Percentiles rank a stretch among this genome's conserved stretches.
Evolutionary conservation across 306 rosid genomes (phyloP).

Genomic region (Prinsepia uniflora): DNA sequence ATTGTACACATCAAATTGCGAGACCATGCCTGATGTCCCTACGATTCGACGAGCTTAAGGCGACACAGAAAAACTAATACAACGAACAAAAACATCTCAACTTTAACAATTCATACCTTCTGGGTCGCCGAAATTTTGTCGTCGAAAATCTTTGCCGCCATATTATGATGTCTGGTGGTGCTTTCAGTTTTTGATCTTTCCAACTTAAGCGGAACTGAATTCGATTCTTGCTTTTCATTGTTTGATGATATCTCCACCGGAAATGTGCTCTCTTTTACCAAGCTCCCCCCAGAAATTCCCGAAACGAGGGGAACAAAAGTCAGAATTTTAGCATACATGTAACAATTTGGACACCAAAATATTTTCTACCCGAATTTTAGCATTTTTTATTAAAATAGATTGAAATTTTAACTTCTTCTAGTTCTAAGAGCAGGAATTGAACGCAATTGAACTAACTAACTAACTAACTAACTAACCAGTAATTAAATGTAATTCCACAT

Average conservation of each 20-base stretch:
- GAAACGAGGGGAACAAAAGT: conserved; percentile 12
- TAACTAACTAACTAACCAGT: not conserved
- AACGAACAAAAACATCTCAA: not conserved
- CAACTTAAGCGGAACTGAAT: conserved; percentile 44
- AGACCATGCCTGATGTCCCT: not conserved
- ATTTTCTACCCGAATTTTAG: not conserved
- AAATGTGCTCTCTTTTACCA: conserved; percentile 43
- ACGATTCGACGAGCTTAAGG: not conserved
- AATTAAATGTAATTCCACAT: not conserved
- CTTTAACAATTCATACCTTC: conserved; percentile 44
- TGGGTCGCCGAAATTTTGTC: conserved; percentile 52
- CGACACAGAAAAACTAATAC: no score
- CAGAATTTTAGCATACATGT: no score
- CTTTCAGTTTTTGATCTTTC: conserved; percentile 68
- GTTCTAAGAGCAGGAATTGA: not conserved
- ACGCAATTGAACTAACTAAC: not conserved
- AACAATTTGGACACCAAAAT: not conserved
- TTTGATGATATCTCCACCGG: conserved; percentile 39
- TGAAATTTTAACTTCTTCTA: no score
- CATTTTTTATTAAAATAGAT: not conserved
- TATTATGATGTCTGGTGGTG: conserved; percentile 42
- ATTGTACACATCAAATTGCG: not conserved
- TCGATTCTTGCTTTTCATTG: conserved; percentile 36
- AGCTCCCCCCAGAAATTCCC: conserved; percentile 46
- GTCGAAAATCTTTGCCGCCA: conserved; percentile 71